phyloP scores from a whole-genome alignment of 768 basidiomycete genomes.

The Russula olivacea region DNA sequence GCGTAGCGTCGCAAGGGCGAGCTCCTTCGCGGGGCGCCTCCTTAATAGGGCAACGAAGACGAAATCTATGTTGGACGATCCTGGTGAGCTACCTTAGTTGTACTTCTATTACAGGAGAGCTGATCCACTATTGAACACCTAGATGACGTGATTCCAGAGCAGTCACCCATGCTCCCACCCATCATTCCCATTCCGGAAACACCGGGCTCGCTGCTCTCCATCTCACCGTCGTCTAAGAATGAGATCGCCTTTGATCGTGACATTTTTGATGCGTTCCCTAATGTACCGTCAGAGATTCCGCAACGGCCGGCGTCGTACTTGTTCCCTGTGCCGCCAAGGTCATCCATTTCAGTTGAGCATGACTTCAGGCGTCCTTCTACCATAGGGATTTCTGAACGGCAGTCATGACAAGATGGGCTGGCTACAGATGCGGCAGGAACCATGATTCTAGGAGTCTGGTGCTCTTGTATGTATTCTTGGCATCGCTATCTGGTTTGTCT shows the following conservation, averaged over 20 bases:
- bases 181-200: slow-evolving; percentile 27
- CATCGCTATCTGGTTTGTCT: not conserved
- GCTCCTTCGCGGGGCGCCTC: slow-evolving; percentile 25
- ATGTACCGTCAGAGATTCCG: slow-evolving; percentile 48
- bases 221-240: slow-evolving; percentile 34
- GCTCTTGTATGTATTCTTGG: not conserved
- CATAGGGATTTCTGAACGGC: slow-evolving; percentile 6
- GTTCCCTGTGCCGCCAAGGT: slow-evolving; percentile 13
- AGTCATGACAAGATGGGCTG: slow-evolving; percentile 3
- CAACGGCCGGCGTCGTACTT: slow-evolving; percentile 15
- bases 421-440: slow-evolving; percentile 5
- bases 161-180: slow-evolving; percentile 23
- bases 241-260: slow-evolving; percentile 49
- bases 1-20: slow-evolving; percentile 22
- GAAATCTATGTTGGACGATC: slow-evolving; percentile 23
- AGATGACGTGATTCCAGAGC: slow-evolving; percentile 22
- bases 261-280: slow-evolving; percentile 67
- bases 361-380: slow-evolving; percentile 15
- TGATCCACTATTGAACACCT: not conserved
- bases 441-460: not conserved
- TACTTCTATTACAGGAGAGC: not conserved
- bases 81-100: slow-evolving; percentile 5
- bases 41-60: slow-evolving; percentile 22
- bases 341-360: not conserved
- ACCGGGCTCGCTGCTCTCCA: slow-evolving; percentile 35